Evolutionary conservation across 2,329 filamentous ascomycete genomes (phyloP).

Genomic region (Harringtonia lauricola): DNA sequence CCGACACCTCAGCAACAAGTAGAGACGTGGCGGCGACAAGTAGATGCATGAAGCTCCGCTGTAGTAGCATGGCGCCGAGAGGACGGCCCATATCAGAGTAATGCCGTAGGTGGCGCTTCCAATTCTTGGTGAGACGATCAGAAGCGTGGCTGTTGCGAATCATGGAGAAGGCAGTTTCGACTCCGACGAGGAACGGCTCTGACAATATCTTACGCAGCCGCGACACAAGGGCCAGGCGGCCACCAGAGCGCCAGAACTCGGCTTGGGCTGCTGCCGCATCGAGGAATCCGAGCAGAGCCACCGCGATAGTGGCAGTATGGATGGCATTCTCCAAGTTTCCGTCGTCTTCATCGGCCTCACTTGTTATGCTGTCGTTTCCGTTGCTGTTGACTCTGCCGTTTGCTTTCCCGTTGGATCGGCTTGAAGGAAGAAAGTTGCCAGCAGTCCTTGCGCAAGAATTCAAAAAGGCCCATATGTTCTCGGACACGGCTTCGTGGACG

Average conservation of each 20-base stretch:
- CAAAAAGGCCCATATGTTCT: constrained; percentile 62
- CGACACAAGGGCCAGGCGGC: constrained; percentile 63
- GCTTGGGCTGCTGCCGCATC: constrained; percentile 69
- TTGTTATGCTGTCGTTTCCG: constrained; percentile 12
- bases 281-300: constrained; percentile 84
- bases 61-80: constrained; percentile 81
- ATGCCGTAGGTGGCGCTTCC: constrained; percentile 76
- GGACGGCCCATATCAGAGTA: constrained; percentile 74
- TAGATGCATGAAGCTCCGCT: constrained; percentile 79
- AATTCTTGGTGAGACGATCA: constrained; percentile 62
- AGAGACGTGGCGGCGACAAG: constrained; percentile 70
- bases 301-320: constrained; percentile 61
- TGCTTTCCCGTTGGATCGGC: too few relatives aligned
- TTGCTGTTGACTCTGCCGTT: neutral
- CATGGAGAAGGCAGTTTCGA: constrained; percentile 84
- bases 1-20: constrained; percentile 51
- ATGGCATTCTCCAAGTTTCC: constrained; percentile 56
- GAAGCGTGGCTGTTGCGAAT: constrained; percentile 67
- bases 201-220: constrained; percentile 64
- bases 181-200: constrained; percentile 71
- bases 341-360: constrained; percentile 42
- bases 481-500: constrained; percentile 54
- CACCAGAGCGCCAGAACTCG: constrained; percentile 68
- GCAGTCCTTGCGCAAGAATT: constrained; percentile 56
- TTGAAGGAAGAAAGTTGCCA: constrained; percentile 34